Evolutionary conservation across 2,329 filamentous ascomycete species (phyloP).

Genomic region (Orbilia ellipsospora): DNA sequence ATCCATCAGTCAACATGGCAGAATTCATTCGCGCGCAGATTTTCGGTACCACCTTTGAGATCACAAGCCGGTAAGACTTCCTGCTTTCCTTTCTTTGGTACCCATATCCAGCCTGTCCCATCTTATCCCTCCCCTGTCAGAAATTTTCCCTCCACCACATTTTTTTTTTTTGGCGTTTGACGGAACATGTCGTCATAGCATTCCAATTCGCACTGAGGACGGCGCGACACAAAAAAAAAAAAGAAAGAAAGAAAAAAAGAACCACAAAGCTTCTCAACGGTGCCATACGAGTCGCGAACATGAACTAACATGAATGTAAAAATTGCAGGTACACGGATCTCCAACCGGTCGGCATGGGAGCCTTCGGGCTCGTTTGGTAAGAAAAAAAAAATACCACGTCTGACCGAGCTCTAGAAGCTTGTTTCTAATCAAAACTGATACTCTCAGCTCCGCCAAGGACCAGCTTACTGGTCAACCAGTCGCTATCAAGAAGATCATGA

Average conservation of each 20-base stretch:
- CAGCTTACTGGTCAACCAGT: slow-evolving; percentile 97
- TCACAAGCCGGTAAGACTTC: slow-evolving; percentile 84
- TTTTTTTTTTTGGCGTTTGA: slow-evolving; percentile 27
- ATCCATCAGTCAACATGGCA: slow-evolving; percentile 75
- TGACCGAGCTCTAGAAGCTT: slow-evolving; percentile 24
- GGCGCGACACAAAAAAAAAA: slow-evolving; percentile 47
- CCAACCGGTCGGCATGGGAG: slow-evolving; percentile 98
- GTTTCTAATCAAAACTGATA: slow-evolving; percentile 13
- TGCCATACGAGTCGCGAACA: slow-evolving; percentile 7
- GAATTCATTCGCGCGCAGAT: slow-evolving; percentile 99
- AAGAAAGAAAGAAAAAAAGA: slow-evolving; percentile 16
- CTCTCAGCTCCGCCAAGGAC: slow-evolving; percentile 86
- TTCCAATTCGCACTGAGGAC: slow-evolving; percentile 19
- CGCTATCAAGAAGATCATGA: slow-evolving; percentile 99
- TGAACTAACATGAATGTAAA: slow-evolving; percentile 24
- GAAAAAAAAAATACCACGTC: slow-evolving; percentile 58
- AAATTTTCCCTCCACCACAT: slow-evolving; percentile 17
- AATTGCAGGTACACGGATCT: slow-evolving; percentile 87
- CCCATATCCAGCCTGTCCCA: neutral
- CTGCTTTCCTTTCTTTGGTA: neutral
- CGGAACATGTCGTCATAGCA: slow-evolving; percentile 52
- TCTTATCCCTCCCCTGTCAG: neutral
- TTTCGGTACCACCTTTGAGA: slow-evolving; percentile 99
- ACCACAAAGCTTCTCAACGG: neutral
- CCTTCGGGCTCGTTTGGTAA: slow-evolving; percentile 97